Conservation (phyloP, 164 flowering plant species). For the Vitis rupestris region DNA sequence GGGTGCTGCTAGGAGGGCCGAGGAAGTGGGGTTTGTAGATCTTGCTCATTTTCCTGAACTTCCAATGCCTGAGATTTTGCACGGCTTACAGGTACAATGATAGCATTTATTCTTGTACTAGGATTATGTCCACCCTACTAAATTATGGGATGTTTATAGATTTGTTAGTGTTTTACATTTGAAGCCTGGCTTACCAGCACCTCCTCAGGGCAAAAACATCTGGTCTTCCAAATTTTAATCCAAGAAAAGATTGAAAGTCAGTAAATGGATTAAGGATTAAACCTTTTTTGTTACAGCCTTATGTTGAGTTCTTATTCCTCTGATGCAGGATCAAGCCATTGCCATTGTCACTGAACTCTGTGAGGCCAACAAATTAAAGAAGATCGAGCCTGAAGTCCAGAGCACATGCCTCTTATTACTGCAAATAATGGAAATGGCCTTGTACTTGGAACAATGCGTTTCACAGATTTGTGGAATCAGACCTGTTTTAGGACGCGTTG, state of each 20-base stretch:
- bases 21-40: constrained; percentile 83
- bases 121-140: background rate
- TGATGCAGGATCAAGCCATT: constrained; percentile 75
- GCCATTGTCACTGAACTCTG: constrained; percentile 72
- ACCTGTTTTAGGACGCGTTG: constrained; percentile 82
- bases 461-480: constrained; percentile 82
- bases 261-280: background rate
- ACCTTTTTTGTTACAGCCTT: background rate
- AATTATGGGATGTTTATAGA: background rate
- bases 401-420: constrained; percentile 57
- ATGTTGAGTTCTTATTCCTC: background rate
- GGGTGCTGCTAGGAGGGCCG: constrained; percentile 73
- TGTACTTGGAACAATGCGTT: constrained; percentile 82
- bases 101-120: background rate
- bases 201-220: no score
- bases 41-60: constrained; percentile 93
- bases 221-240: no score
- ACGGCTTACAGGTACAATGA: constrained; percentile 76
- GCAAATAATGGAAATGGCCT: constrained; percentile 74
- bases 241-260: no score
- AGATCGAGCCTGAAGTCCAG: constrained; percentile 35
- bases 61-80: constrained; percentile 94
- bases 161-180: background rate
- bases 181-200: no score
- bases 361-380: constrained; percentile 42